These are phyloP conservation scores for Ziziphus jujuba DNA, from an alignment of 306 rosid genomes.

Conservation along the genomic window DNA sequence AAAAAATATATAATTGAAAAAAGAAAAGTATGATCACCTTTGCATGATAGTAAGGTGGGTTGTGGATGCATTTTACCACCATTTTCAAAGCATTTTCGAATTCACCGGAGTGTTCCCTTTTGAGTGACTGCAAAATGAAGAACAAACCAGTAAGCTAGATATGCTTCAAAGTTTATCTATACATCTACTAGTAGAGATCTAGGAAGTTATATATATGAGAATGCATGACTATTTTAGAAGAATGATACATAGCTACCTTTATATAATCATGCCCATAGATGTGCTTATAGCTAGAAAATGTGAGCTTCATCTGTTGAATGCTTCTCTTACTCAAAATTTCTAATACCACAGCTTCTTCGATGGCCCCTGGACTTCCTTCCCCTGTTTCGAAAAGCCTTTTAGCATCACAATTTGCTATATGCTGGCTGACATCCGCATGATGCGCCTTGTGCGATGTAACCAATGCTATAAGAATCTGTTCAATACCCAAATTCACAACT, in stretches of 20 bases:
- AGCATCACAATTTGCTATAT: slow-evolving; percentile 72
- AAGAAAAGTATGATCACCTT: slow-evolving; percentile 32
- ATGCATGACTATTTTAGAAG: not conserved
- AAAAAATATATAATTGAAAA: not conserved
- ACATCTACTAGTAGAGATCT: too few relatives aligned
- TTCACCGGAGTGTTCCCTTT: slow-evolving; percentile 39
- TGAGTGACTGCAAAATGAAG: slow-evolving; percentile 45
- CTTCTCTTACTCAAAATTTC: slow-evolving; percentile 75
- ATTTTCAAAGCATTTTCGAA: slow-evolving; percentile 47
- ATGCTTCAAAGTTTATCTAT: too few relatives aligned
- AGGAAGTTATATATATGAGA: too few relatives aligned
- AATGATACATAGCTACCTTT: slow-evolving; percentile 30
- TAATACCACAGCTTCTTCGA: slow-evolving; percentile 57
- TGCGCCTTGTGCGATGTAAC: slow-evolving; percentile 79
- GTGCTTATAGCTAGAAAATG: slow-evolving; percentile 63
- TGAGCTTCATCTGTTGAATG: slow-evolving; percentile 64
- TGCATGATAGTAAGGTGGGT: slow-evolving; percentile 52
- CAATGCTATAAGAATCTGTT: slow-evolving; percentile 69
- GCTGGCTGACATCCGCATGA: slow-evolving; percentile 54
- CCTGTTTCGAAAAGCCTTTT: slow-evolving; percentile 68
- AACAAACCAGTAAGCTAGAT: not conserved
- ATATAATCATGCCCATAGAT: slow-evolving; percentile 73
- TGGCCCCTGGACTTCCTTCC: slow-evolving; percentile 46
- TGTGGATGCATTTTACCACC: slow-evolving; percentile 51
- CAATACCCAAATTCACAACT: not conserved